Evolutionary conservation across 306 rosid species (phyloP).

Genomic region (Inga leiocalycina): DNA sequence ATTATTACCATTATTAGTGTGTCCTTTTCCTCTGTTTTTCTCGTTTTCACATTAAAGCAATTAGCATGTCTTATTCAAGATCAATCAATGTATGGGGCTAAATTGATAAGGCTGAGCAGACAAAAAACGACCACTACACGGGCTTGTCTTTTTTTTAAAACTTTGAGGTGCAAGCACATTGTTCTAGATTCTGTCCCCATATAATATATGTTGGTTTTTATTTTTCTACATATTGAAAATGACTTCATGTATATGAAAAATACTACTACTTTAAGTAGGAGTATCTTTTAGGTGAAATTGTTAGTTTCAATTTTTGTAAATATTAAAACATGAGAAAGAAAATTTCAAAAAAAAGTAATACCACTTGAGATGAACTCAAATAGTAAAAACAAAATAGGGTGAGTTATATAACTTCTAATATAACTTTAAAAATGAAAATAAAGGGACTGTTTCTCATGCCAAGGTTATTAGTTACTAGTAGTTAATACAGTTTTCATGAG

Average conservation of each 20-base stretch:
- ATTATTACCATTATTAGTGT: not conserved
- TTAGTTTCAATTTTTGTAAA: not conserved
- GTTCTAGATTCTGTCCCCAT: not conserved
- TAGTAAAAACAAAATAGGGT: too few relatives aligned
- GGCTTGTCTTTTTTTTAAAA: not conserved
- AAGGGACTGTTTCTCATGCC: not conserved
- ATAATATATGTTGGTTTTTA: not conserved
- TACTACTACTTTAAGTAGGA: not conserved
- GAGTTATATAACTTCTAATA: too few relatives aligned
- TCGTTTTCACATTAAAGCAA: not conserved
- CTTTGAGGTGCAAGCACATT: not conserved
- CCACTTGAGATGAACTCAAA: too few relatives aligned
- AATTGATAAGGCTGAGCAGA: conserved; percentile 6
- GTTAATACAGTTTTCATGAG: too few relatives aligned
- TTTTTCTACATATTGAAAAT: not conserved
- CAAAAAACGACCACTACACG: not conserved
- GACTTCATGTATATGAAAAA: not conserved
- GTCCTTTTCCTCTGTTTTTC: not conserved
- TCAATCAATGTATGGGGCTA: not conserved
- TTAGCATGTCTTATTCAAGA: not conserved
- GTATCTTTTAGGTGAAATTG: not conserved
- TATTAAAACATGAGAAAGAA: too few relatives aligned
- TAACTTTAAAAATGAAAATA: too few relatives aligned
- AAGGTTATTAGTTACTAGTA: not conserved
- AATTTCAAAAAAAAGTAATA: too few relatives aligned